Evolutionary conservation across 345 rosid genomes (phyloP), one percentile per base, ranked within the genome.

Genomic region (Dipteronia dyeriana): DNA sequence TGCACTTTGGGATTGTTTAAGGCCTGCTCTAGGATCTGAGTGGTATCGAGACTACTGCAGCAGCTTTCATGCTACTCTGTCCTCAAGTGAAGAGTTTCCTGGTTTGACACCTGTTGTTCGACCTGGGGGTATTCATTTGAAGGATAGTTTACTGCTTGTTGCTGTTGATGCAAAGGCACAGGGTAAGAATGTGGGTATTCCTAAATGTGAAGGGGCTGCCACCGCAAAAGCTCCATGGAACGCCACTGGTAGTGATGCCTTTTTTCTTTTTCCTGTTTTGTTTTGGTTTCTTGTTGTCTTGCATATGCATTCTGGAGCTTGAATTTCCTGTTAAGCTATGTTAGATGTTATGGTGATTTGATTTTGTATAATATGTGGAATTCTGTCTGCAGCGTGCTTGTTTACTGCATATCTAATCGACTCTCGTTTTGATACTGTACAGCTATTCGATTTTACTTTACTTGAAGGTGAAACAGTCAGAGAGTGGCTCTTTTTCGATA

Each of bases 401-500:
- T 31, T 71, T 41, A n/a, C 9, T 76, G 49, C 70, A 49, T 72
- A 29, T 80, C 31, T 79, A 17, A 73, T 59, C 54, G 22, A 56
- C 9, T 71, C 75, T 66, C 5, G 0, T 53, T 79, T 75, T n/a
- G 12, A 14, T 60, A 47, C 76, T 76, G 86, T 93, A 93, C 97
- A 89, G 77, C 87, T 91, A 19, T 93, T 95, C 83, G 88, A 93
- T 80, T 85, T 89, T 75, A 79, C 80, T 60, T 82, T 95, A 70
- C 85, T 87, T 29, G 86, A 83, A 39, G 95, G 97, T 23, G 97
- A 95, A 85, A 87, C 87, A 62, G 65, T 91, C 29, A 83, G 97
- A 76, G 97, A 93, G 78, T 95, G 97, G 97, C 93, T 93, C 73
- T 93, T 92, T 84, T 95, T 95, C 41, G 97, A 95, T 79, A 92